Evolutionary conservation across 2,329 filamentous ascomycete genomes (phyloP).

Genomic region (Stemphylium beticola): DNA sequence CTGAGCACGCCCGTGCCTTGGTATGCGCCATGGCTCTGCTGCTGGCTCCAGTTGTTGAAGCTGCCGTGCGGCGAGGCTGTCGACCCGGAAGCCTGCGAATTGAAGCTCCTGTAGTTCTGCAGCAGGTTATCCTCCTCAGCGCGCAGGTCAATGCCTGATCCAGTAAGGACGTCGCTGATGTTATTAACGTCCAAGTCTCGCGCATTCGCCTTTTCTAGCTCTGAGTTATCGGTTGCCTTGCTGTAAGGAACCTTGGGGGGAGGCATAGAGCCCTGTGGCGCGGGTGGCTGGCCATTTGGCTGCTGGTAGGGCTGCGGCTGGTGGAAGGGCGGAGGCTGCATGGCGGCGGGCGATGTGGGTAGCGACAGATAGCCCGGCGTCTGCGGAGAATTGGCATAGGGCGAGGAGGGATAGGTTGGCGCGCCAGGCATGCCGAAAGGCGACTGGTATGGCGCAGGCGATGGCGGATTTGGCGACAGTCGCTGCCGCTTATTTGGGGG

Average conservation of each 20-base stretch:
- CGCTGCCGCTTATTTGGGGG: constrained; percentile 77
- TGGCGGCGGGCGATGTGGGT: constrained; percentile 39
- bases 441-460: constrained; percentile 56
- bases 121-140: constrained; percentile 86
- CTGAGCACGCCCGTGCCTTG: constrained; percentile 47
- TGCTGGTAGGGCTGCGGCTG: constrained; percentile 57
- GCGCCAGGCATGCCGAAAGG: constrained; percentile 45
- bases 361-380: constrained; percentile 35
- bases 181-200: constrained; percentile 70
- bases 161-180: constrained; percentile 80
- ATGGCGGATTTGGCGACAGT: constrained; percentile 70
- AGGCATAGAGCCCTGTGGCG: constrained; percentile 59
- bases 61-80: constrained; percentile 52
- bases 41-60: constrained; percentile 55
- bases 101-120: constrained; percentile 64
- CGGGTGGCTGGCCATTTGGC: constrained; percentile 29
- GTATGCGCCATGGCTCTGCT: constrained; percentile 46
- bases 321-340: constrained; percentile 54
- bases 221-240: constrained; percentile 50
- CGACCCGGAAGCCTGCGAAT: constrained; percentile 44
- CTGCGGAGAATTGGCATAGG: constrained; percentile 47
- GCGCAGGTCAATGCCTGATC: constrained; percentile 84
- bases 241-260: constrained; percentile 66
- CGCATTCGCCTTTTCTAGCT: constrained; percentile 60
- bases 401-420: constrained; percentile 52